phyloP scores from a whole-genome alignment of 2,329 filamentous ascomycete species.

The Chaetomiaceae sp. region DNA sequence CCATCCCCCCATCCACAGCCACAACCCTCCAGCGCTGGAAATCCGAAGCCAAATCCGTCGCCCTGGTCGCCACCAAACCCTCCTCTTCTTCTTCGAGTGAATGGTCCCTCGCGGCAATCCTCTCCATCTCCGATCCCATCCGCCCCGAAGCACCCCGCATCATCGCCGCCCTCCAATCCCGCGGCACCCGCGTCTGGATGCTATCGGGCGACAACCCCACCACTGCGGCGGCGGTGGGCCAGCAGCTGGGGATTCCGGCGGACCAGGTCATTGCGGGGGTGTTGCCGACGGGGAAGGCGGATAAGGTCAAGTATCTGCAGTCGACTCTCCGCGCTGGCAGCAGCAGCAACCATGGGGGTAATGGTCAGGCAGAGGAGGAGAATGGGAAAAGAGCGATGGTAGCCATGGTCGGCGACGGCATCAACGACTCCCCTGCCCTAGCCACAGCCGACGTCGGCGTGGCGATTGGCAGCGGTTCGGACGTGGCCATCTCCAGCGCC shows the following conservation, averaged over 20 bases:
- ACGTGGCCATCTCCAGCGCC: slow-evolving; percentile 76
- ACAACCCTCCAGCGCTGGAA: slow-evolving; percentile 53
- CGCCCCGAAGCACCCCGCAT: slow-evolving; percentile 66
- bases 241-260: slow-evolving; percentile 66
- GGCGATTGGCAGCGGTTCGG: slow-evolving; percentile 76
- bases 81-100: slow-evolving; percentile 3
- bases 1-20: slow-evolving; percentile 34
- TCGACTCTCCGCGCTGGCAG: slow-evolving; percentile 36
- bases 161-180: slow-evolving; percentile 58
- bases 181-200: slow-evolving; percentile 79
- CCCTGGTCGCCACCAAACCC: slow-evolving; percentile 48
- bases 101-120: slow-evolving; percentile 55
- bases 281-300: slow-evolving; percentile 76
- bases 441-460: slow-evolving; percentile 78
- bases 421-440: slow-evolving; percentile 83
- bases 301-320: slow-evolving; percentile 63
- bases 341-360: background rate
- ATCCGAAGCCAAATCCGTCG: slow-evolving; percentile 58
- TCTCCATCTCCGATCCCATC: slow-evolving; percentile 78
- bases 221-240: slow-evolving; percentile 77
- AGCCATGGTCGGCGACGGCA: slow-evolving; percentile 85
- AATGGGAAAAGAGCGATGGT: slow-evolving; percentile 47
- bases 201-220: slow-evolving; percentile 84
- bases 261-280: slow-evolving; percentile 81
- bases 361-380: slow-evolving; percentile 22